Conservation (phyloP, 225 moss, liverwort and hornwort genomes). For the Asterella californica region DNA sequence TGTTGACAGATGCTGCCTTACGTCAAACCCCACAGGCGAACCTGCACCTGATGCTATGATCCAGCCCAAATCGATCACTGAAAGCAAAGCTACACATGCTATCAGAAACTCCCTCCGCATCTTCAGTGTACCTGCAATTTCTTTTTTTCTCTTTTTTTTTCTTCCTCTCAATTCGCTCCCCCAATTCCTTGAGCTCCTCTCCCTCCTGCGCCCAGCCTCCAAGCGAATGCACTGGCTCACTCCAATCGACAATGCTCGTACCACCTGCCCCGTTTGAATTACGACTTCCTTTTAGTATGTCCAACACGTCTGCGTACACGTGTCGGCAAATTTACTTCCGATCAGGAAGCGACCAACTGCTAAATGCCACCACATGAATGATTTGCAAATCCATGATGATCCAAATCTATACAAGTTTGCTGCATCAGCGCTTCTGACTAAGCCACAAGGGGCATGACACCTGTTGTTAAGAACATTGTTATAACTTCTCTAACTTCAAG, state of each 20-base stretch:
- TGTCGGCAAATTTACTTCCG: background rate
- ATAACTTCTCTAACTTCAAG: too few relatives aligned
- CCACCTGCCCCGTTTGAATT: background rate
- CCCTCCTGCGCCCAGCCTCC: background rate
- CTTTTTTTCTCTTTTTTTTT: background rate
- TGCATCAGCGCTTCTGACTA: too few relatives aligned
- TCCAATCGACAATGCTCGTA: background rate
- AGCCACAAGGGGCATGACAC: too few relatives aligned
- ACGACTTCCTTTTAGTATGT: background rate
- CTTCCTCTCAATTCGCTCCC: background rate
- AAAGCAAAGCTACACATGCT: background rate
- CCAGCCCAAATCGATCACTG: background rate
- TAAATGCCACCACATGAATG: background rate
- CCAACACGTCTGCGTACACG: background rate
- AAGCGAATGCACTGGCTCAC: background rate
- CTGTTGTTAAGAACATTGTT: too few relatives aligned
- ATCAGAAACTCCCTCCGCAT: background rate
- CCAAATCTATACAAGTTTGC: too few relatives aligned
- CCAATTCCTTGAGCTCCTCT: background rate
- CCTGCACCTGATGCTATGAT: slow-evolving; percentile 37
- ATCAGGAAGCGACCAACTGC: background rate
- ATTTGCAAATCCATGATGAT: background rate
- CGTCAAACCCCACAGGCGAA: slow-evolving; percentile 69
- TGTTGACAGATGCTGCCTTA: slow-evolving; percentile 67
- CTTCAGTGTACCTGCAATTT: background rate